Evolutionary conservation across 2,329 filamentous ascomycete genomes (phyloP).

Genomic region (Hypoxylon sp.): DNA sequence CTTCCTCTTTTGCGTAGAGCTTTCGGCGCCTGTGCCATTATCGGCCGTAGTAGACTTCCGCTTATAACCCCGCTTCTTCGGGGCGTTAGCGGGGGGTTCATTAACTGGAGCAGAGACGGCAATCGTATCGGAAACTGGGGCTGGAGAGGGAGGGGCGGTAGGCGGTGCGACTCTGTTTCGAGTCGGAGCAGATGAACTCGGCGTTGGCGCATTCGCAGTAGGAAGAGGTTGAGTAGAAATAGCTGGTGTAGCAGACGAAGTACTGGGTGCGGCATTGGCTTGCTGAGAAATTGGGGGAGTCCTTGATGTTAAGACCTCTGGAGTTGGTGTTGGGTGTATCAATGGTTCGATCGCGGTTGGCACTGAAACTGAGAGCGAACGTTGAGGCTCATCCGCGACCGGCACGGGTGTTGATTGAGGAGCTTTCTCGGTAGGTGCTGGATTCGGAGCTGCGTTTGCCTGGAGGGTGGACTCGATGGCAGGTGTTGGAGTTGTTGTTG

Average conservation of each 20-base stretch:
- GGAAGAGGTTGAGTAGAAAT: not conserved
- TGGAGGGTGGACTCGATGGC: constrained; percentile 22
- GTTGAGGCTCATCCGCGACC: constrained; percentile 18
- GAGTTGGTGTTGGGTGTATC: constrained; percentile 28
- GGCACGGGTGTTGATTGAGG: constrained; percentile 16
- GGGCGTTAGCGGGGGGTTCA: constrained; percentile 32
- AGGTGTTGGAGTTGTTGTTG: constrained; percentile 17
- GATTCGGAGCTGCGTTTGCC: constrained; percentile 7
- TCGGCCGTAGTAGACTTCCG: constrained; percentile 46
- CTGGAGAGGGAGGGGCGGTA: constrained; percentile 44
- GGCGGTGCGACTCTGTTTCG: constrained; percentile 28
- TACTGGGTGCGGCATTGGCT: constrained; percentile 14
- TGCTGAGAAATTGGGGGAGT: constrained; percentile 18
- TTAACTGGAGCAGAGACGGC: constrained; percentile 29
- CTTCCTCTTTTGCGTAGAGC: constrained; percentile 51
- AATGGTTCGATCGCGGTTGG: constrained; percentile 13
- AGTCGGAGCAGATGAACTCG: constrained; percentile 25
- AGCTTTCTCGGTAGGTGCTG: constrained; percentile 8
- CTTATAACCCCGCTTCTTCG: constrained; percentile 47
- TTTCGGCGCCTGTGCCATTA: constrained; percentile 22
- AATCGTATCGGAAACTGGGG: constrained; percentile 37
- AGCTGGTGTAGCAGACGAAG: constrained; percentile 11
- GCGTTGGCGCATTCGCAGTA: constrained; percentile 16
- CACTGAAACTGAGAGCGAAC: not conserved
- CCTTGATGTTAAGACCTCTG: constrained; percentile 21